Percentiles rank a stretch among this genome's conserved stretches.
These are phyloP conservation scores for Pichia scutulata DNA, from an alignment of 805 yeast genomes.

Conservation along the genomic window DNA sequence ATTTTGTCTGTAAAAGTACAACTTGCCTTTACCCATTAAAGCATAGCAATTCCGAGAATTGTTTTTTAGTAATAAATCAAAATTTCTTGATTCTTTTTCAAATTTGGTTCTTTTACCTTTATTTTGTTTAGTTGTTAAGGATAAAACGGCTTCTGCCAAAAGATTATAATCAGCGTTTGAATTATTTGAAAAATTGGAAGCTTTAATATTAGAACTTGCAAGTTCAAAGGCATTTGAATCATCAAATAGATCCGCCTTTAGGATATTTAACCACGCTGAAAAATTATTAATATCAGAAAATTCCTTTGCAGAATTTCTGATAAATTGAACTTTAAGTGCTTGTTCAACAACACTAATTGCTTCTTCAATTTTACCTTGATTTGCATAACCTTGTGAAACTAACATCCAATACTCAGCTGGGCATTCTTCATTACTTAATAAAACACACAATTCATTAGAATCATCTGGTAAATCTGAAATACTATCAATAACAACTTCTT, in stretches of 20 bases:
- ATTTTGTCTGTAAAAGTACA: constrained; percentile 63
- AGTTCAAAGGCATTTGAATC: constrained; percentile 20
- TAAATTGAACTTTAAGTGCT: constrained; percentile 40
- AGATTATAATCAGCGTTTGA: constrained; percentile 38
- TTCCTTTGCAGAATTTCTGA: constrained; percentile 30
- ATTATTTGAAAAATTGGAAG: constrained; percentile 21
- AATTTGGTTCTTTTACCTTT: constrained; percentile 49
- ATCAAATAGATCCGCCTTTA: constrained; percentile 29
- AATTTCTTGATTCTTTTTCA: constrained; percentile 63
- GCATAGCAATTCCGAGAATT: constrained; percentile 67
- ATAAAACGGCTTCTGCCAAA: constrained; percentile 59
- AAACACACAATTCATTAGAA: constrained; percentile 70
- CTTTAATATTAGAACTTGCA: constrained; percentile 29
- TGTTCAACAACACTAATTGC: constrained; percentile 56
- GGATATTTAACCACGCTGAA: constrained; percentile 66
- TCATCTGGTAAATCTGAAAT: constrained; percentile 83
- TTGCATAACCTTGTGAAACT: constrained; percentile 74
- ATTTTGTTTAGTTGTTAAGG: constrained; percentile 59
- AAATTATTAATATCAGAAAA: constrained; percentile 50
- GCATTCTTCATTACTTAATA: constrained; percentile 75
- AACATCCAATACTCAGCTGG: constrained; percentile 75
- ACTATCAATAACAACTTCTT: constrained; percentile 78
- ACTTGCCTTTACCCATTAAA: constrained; percentile 75
- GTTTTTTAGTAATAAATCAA: constrained; percentile 50
- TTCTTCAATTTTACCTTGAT: constrained; percentile 48